phyloP scores from a whole-genome alignment of 495 filamentous ascomycete species.

The Hypoxylon lenormandii region DNA sequence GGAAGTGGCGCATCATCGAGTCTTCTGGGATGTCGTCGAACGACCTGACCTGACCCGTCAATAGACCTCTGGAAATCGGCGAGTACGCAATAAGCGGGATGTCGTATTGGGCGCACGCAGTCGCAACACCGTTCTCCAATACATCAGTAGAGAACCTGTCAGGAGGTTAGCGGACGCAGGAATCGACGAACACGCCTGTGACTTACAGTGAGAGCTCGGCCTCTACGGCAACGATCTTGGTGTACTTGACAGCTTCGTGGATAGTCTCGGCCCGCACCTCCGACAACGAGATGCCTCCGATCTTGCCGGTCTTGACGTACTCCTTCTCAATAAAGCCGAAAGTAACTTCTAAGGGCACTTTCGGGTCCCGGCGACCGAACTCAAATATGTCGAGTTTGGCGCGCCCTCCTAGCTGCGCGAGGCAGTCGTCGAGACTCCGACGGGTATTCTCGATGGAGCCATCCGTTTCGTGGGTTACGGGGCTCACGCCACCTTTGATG shows the following conservation, averaged over 20 bases:
- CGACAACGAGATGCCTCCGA: slow-evolving; percentile 80
- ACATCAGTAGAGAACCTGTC: slow-evolving; percentile 49
- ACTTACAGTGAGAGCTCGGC: slow-evolving; percentile 79
- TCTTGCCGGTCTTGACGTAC: slow-evolving; percentile 78
- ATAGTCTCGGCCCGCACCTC: slow-evolving; percentile 82
- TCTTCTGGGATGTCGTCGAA: slow-evolving; percentile 70
- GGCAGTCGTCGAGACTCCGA: slow-evolving; percentile 73
- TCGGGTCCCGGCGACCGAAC: slow-evolving; percentile 76
- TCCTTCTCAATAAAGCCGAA: slow-evolving; percentile 67
- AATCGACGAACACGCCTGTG: no score
- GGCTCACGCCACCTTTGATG: slow-evolving; percentile 71
- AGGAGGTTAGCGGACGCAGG: slow-evolving; percentile 63
- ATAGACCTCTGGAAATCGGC: slow-evolving; percentile 43
- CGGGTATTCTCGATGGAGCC: slow-evolving; percentile 72
- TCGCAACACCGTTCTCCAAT: slow-evolving; percentile 77
- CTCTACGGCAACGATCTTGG: slow-evolving; percentile 80
- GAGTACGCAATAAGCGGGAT: slow-evolving; percentile 78
- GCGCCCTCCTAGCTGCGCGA: slow-evolving; percentile 73
- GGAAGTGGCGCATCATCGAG: slow-evolving; percentile 59
- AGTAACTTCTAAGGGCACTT: slow-evolving; percentile 62
- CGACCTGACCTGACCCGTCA: slow-evolving; percentile 72
- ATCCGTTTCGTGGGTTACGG: slow-evolving; percentile 58
- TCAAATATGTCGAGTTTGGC: slow-evolving; percentile 88
- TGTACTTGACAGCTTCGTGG: slow-evolving; percentile 73
- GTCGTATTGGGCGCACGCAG: slow-evolving; percentile 74